A percentile compares a stretch with the other conserved stretches of the same genome.
phyloP scores from a whole-genome alignment of 2,329 filamentous ascomycete species.

The Curvularia lunata region DNA sequence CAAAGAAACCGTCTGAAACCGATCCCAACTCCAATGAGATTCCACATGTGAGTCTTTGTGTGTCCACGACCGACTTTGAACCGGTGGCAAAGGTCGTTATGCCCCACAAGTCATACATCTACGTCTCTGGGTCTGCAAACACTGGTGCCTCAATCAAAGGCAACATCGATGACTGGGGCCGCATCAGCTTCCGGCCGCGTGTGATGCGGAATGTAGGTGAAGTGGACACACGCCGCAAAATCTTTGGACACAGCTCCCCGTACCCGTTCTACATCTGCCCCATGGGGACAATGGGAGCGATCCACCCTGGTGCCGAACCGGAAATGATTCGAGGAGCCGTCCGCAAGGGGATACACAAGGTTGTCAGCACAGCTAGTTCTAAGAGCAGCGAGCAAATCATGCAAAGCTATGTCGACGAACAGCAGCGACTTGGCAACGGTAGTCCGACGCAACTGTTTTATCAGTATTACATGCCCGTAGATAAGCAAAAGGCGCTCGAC shows the following conservation, averaged over 20 bases:
- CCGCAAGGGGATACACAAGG: conserved; percentile 44
- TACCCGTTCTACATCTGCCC: conserved; percentile 51
- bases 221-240: conserved; percentile 38
- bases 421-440: conserved; percentile 28
- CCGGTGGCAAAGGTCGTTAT: conserved; percentile 40
- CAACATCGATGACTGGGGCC: conserved; percentile 46
- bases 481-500: conserved; percentile 40
- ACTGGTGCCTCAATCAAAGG: conserved; percentile 38
- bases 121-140: conserved; percentile 46
- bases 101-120: conserved; percentile 43
- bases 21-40: conserved; percentile 29
- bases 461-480: conserved; percentile 48
- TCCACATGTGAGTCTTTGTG: conserved; percentile 40
- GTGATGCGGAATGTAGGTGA: conserved; percentile 47
- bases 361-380: conserved; percentile 46
- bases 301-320: conserved; percentile 46
- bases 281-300: conserved; percentile 47
- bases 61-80: conserved; percentile 44
- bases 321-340: conserved; percentile 47
- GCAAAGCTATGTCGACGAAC: conserved; percentile 37
- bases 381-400: conserved; percentile 44
- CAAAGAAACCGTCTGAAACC: conserved; percentile 25
- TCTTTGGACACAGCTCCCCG: conserved; percentile 43
- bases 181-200: conserved; percentile 45
- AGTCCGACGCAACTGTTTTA: conserved; percentile 44